phyloP scores from a whole-genome alignment of 2,329 filamentous ascomycete genomes.

The Sclerotinia glacialis region DNA sequence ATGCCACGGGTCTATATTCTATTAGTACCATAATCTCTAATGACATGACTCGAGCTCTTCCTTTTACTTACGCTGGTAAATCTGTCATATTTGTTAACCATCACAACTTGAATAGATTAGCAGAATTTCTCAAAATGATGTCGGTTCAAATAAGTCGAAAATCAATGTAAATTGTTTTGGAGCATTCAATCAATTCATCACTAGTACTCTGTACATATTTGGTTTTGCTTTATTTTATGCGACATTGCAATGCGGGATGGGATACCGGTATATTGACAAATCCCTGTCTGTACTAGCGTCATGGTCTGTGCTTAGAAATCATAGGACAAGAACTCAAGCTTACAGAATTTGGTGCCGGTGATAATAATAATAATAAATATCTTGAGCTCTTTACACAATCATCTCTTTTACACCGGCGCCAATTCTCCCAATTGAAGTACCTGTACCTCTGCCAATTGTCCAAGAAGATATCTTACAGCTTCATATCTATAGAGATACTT shows the following conservation, averaged over 20 bases:
- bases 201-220: no score
- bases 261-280: slow-evolving; percentile 12
- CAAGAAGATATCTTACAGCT: neutral
- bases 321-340: slow-evolving; percentile 20
- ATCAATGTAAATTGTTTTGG: neutral
- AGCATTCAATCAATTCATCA: neutral
- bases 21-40: slow-evolving; percentile 5
- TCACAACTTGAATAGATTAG: slow-evolving; percentile 14
- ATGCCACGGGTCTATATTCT: slow-evolving; percentile 38
- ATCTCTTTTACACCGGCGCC: neutral
- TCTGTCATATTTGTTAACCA: slow-evolving; percentile 14
- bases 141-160: slow-evolving; percentile 1
- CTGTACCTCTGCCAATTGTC: neutral
- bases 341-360: slow-evolving; percentile 22
- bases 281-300: slow-evolving; percentile 13
- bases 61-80: slow-evolving; percentile 8
- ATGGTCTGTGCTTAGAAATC: slow-evolving; percentile 30
- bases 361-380: slow-evolving; percentile 14
- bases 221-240: neutral
- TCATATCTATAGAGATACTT: slow-evolving; percentile 6
- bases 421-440: neutral
- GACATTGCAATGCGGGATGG: neutral
- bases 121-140: neutral
- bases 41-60: neutral
- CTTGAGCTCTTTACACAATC: neutral